Conservation (phyloP, 2,329 filamentous ascomycete genomes). For the Dactylellina parvicollis region DNA sequence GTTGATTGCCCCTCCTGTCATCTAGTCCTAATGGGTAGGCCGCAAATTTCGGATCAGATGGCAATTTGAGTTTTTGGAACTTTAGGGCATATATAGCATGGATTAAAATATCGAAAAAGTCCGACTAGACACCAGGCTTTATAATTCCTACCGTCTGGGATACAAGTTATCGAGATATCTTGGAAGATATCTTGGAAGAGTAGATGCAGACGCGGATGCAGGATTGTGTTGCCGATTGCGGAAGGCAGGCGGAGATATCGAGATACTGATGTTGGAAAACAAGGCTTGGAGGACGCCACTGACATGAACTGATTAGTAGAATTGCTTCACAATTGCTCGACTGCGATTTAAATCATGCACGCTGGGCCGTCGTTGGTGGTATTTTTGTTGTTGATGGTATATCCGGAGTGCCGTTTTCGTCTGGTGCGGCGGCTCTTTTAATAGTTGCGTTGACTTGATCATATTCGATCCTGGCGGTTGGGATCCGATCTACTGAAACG, state of each 20-base stretch:
- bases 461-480: too few species aligned
- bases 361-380: too few species aligned
- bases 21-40: neutral
- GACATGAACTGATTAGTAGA: too few species aligned
- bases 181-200: too few species aligned
- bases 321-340: too few species aligned
- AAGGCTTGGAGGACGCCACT: too few species aligned
- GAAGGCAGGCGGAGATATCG: neutral
- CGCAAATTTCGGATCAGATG: conserved; percentile 1
- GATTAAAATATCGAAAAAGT: neutral
- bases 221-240: neutral
- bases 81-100: neutral
- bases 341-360: too few species aligned
- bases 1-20: neutral
- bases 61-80: neutral
- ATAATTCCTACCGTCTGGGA: neutral
- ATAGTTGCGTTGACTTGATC: too few species aligned
- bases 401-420: too few species aligned
- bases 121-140: neutral
- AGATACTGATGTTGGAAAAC: neutral
- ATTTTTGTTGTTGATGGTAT: too few species aligned
- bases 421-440: too few species aligned
- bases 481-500: too few species aligned
- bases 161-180: neutral
- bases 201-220: neutral